Conservation (phyloP, 352 stramenopile species). For the Phytophthora pini region DNA sequence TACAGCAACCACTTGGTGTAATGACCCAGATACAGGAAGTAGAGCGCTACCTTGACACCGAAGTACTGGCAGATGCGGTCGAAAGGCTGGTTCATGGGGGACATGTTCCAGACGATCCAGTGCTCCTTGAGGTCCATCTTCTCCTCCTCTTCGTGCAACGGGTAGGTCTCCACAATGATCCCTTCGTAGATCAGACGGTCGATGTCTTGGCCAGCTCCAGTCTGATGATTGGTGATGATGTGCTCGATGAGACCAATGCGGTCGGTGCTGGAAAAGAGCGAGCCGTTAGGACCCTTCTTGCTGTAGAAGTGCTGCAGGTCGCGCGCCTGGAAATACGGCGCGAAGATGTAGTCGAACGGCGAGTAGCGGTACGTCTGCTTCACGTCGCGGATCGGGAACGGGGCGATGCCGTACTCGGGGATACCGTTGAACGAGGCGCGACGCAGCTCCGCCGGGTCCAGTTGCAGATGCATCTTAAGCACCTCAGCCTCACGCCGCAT, state of each 20-base stretch:
- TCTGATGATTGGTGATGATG: constrained; percentile 80
- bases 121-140: constrained; percentile 63
- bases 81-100: constrained; percentile 82
- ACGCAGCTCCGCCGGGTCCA: constrained; percentile 68
- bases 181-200: constrained; percentile 79
- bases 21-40: constrained; percentile 97
- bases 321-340: constrained; percentile 74
- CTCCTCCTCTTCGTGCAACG: constrained; percentile 75
- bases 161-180: constrained; percentile 81
- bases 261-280: constrained; percentile 80
- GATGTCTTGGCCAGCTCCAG: constrained; percentile 72
- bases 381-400: constrained; percentile 83
- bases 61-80: constrained; percentile 87
- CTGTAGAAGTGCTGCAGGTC: constrained; percentile 76
- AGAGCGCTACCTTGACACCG: constrained; percentile 95
- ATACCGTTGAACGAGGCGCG: constrained; percentile 74
- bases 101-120: constrained; percentile 78
- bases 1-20: constrained; percentile 96
- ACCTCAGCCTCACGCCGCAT: constrained; percentile 72
- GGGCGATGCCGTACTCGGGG: constrained; percentile 72
- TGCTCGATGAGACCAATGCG: constrained; percentile 84
- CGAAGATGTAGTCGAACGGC: constrained; percentile 88
- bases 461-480: constrained; percentile 79
- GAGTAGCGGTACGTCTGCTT: constrained; percentile 80
- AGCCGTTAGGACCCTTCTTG: constrained; percentile 63